Conservation (phyloP, 768 basidiomycete species). For the Rhizopogon salebrosus region DNA sequence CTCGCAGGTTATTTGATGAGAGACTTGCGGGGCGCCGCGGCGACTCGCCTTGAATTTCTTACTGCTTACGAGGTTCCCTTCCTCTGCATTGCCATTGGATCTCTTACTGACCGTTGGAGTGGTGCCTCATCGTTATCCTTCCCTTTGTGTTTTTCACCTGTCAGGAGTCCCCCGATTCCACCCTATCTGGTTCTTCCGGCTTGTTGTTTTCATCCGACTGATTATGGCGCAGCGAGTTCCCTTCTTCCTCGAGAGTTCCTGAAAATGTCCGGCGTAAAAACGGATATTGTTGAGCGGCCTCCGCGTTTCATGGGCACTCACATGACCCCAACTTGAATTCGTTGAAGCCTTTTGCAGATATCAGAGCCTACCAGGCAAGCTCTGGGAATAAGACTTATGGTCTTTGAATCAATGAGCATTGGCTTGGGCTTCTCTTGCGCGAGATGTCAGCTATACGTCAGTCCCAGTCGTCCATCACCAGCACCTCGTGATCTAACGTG, state of each 20-base stretch:
- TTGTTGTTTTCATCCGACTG: conserved; percentile 4
- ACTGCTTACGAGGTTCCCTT: not conserved
- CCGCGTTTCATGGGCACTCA: conserved; percentile 9
- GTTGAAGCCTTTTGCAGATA: conserved; percentile 16
- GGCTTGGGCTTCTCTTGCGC: conserved; percentile 24
- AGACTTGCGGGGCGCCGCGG: not conserved
- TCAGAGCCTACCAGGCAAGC: not conserved
- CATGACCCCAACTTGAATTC: conserved; percentile 33
- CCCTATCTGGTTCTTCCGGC: not conserved
- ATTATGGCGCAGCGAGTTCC: not conserved
- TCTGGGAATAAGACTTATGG: conserved; percentile 12
- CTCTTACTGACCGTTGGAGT: not conserved
- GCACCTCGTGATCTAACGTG: conserved; percentile 9
- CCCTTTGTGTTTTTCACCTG: conserved; percentile 11
- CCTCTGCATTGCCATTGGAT: not conserved
- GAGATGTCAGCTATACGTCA: conserved; percentile 21
- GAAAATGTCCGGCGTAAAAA: not conserved
- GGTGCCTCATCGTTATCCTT: not conserved
- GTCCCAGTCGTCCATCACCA: not conserved
- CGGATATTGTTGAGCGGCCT: not conserved
- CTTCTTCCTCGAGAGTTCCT: conserved; percentile 21
- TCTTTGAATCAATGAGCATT: conserved; percentile 27
- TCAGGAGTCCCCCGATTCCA: not conserved
- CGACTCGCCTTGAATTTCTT: not conserved
- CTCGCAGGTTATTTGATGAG: not conserved